These are phyloP conservation scores for Silene vulgaris DNA, from an alignment of 179 eudicot genomes.

Conservation along the genomic window DNA sequence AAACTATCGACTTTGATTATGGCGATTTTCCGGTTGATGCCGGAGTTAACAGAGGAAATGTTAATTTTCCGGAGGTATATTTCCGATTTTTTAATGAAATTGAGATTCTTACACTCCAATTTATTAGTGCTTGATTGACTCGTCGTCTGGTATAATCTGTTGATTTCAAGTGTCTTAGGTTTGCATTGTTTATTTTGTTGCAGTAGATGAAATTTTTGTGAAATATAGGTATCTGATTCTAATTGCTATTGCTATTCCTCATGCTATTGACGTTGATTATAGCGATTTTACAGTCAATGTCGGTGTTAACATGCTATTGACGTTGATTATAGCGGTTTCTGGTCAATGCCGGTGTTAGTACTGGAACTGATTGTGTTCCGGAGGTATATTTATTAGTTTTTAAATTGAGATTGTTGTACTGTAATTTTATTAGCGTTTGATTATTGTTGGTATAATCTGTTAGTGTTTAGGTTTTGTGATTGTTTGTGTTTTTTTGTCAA, in stretches of 20 bases:
- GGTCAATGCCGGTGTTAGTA: not conserved
- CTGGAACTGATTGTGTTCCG: constrained; percentile 16
- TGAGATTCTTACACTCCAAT: not conserved
- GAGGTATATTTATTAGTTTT: constrained; percentile 25
- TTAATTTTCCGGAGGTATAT: constrained; percentile 3
- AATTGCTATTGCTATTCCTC: constrained; percentile 25
- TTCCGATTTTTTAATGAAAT: constrained; percentile 1
- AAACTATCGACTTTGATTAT: not conserved
- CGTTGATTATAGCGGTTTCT: constrained; percentile 18
- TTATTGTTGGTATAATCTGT: not conserved
- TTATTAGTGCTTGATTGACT: too few species aligned
- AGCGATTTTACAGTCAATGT: too few species aligned
- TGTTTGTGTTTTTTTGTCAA: not conserved
- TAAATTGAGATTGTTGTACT: not conserved
- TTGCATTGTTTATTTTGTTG: not conserved
- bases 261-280: constrained; percentile 20
- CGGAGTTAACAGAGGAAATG: too few species aligned
- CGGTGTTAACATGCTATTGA: too few species aligned
- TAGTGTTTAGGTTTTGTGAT: not conserved
- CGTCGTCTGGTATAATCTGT: not conserved
- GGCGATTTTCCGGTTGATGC: not conserved
- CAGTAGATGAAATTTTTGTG: not conserved
- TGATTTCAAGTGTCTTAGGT: not conserved
- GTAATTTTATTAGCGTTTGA: not conserved
- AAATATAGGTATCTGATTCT: too few species aligned